Percentiles rank a stretch among this genome's conserved stretches.
Conservation (phyloP, 176 grass and related monocot species). For the Phoenix roebelenii region DNA sequence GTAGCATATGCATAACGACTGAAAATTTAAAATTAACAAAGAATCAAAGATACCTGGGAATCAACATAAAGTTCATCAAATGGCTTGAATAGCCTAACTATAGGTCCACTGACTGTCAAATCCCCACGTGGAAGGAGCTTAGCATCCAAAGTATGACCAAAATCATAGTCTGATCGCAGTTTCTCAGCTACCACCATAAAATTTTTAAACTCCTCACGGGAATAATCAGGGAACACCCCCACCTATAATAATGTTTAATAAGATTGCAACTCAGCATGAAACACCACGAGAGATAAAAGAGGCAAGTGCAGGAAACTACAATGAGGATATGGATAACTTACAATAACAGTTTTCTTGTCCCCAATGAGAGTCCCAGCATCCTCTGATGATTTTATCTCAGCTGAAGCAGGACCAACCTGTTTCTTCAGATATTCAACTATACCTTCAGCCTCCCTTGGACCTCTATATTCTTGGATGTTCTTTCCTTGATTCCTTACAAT, state of each 20-base stretch:
- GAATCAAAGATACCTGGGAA: constrained; percentile 38
- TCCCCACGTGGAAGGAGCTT: constrained; percentile 63
- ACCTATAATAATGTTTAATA: constrained; percentile 37
- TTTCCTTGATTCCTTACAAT: constrained; percentile 60
- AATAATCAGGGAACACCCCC: constrained; percentile 72
- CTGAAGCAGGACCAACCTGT: constrained; percentile 54
- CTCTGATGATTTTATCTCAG: constrained; percentile 44
- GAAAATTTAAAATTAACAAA: too few species aligned
- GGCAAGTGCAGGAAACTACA: too few species aligned
- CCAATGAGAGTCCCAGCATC: constrained; percentile 22
- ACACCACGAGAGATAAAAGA: too few species aligned
- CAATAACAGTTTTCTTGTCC: constrained; percentile 50
- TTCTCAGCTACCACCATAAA: constrained; percentile 55
- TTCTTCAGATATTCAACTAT: constrained; percentile 68
- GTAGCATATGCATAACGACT: too few species aligned
- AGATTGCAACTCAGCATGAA: neutral
- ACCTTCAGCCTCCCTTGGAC: constrained; percentile 55
- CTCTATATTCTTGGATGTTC: constrained; percentile 32
- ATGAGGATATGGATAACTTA: constrained; percentile 25
- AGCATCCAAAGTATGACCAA: constrained; percentile 57
- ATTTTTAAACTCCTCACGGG: constrained; percentile 61
- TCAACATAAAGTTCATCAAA: constrained; percentile 89
- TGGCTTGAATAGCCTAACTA: constrained; percentile 81
- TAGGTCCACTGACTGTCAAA: constrained; percentile 27
- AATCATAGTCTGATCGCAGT: constrained; percentile 58